These are phyloP conservation scores for Xylariaceae sp. DNA, from an alignment of 2,329 filamentous ascomycete genomes.

Conservation along the genomic window DNA sequence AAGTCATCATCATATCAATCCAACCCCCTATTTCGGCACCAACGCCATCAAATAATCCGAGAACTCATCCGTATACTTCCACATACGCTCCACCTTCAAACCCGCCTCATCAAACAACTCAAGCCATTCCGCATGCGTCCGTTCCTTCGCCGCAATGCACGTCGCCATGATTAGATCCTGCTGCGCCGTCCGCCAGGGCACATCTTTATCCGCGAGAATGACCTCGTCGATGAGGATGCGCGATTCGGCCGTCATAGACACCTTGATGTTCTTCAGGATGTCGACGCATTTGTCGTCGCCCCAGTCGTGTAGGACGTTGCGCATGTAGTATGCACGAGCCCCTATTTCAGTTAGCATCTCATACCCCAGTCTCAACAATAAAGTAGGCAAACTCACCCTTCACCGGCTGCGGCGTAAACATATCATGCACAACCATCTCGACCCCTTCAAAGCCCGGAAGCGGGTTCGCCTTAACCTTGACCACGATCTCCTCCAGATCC, in stretches of 20 bases:
- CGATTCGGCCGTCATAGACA: slow-evolving; percentile 19
- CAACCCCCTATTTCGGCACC: slow-evolving; percentile 12
- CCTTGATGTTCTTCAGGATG: slow-evolving; percentile 20
- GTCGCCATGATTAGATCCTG: slow-evolving; percentile 22
- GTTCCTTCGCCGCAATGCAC: slow-evolving; percentile 16
- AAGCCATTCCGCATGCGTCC: slow-evolving; percentile 17
- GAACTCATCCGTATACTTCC: slow-evolving; percentile 20
- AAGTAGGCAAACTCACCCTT: slow-evolving; percentile 13
- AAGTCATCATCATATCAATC: background rate
- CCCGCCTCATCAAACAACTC: slow-evolving; percentile 17
- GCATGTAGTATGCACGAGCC: slow-evolving; percentile 23
- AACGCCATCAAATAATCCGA: slow-evolving; percentile 14
- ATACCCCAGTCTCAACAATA: background rate
- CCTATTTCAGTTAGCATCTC: slow-evolving; percentile 6
- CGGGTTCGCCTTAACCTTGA: slow-evolving; percentile 15
- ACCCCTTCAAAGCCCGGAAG: slow-evolving; percentile 20
- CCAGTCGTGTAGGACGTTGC: slow-evolving; percentile 23
- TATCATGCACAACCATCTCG: slow-evolving; percentile 17
- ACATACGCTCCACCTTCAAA: slow-evolving; percentile 13
- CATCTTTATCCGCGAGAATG: slow-evolving; percentile 17
- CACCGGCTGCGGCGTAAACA: slow-evolving; percentile 21
- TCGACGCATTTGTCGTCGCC: slow-evolving; percentile 17
- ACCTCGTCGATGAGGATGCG: slow-evolving; percentile 24
- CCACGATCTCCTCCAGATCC: slow-evolving; percentile 18
- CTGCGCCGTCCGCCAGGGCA: slow-evolving; percentile 18